These are phyloP conservation scores for Aspergillus pseudonomiae DNA, from an alignment of 2,329 filamentous ascomycete genomes.

Conservation along the genomic window DNA sequence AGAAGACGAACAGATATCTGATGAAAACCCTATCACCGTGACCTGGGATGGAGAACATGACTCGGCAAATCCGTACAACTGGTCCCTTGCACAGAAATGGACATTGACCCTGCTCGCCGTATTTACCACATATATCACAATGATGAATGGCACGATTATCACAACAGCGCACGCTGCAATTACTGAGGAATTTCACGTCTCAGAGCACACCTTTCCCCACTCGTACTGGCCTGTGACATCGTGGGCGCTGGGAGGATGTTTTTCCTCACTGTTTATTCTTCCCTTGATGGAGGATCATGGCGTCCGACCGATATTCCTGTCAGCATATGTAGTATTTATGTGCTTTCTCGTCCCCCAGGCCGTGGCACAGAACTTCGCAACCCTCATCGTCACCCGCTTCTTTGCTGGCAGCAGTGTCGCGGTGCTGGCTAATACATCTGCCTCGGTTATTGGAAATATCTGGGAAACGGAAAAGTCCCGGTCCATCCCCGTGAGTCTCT, in stretches of 20 bases:
- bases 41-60: slow-evolving; percentile 20
- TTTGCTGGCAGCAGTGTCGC: slow-evolving; percentile 47
- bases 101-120: slow-evolving; percentile 29
- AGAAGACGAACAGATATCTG: background rate
- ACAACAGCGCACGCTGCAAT: slow-evolving; percentile 40
- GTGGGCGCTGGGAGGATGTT: slow-evolving; percentile 35
- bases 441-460: slow-evolving; percentile 33
- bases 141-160: slow-evolving; percentile 45
- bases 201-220: slow-evolving; percentile 33
- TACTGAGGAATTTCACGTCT: slow-evolving; percentile 37
- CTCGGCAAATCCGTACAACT: slow-evolving; percentile 44
- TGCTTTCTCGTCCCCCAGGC: slow-evolving; percentile 47
- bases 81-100: slow-evolving; percentile 42
- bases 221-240: slow-evolving; percentile 38
- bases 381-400: slow-evolving; percentile 46
- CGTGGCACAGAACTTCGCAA: slow-evolving; percentile 49
- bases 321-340: slow-evolving; percentile 40
- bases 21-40: background rate
- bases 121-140: slow-evolving; percentile 36
- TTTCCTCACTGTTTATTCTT: slow-evolving; percentile 33
- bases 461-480: slow-evolving; percentile 36
- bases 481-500: slow-evolving; percentile 45
- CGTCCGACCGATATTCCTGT: slow-evolving; percentile 44
- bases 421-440: slow-evolving; percentile 41
- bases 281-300: slow-evolving; percentile 46